Evolutionary conservation across 441 rosid genomes (phyloP).

Genomic region (Erysimum cheiri): DNA sequence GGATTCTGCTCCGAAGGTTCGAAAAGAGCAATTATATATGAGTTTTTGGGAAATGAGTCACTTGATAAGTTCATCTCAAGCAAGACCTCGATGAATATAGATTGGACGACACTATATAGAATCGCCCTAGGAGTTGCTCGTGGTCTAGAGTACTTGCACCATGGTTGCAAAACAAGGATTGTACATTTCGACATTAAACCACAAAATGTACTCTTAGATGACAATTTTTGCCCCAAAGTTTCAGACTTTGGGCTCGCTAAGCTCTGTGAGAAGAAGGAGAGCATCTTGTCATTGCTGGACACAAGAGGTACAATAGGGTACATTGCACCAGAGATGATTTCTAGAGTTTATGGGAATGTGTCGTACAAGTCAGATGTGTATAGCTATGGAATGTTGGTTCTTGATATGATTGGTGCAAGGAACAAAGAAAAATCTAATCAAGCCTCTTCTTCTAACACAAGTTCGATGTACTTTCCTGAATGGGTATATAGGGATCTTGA

Average conservation of each 20-base stretch:
- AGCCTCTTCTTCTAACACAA: not conserved
- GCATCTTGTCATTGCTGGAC: constrained; percentile 35
- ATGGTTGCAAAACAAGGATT: constrained; percentile 9
- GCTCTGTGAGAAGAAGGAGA: constrained; percentile 34
- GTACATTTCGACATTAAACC: constrained; percentile 11
- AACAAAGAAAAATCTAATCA: constrained; percentile 16
- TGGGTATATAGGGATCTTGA: constrained; percentile 41
- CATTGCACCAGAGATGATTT: constrained; percentile 45
- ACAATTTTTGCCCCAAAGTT: not conserved
- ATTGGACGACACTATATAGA: not conserved
- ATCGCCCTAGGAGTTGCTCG: constrained; percentile 14
- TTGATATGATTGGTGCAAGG: constrained; percentile 47
- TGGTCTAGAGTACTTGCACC: constrained; percentile 10
- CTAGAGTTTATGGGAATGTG: constrained; percentile 38
- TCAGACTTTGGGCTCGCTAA: constrained; percentile 26
- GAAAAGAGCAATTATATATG: constrained; percentile 29
- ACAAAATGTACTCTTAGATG: constrained; percentile 10
- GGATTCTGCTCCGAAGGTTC: constrained; percentile 39
- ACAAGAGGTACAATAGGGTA: constrained; percentile 45
- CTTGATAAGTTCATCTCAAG: constrained; percentile 28
- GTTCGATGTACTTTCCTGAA: constrained; percentile 41
- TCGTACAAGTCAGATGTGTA: constrained; percentile 50
- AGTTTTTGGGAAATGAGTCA: constrained; percentile 19
- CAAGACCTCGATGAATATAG: not conserved
- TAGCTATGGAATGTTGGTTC: constrained; percentile 49